phyloP scores from a whole-genome alignment of 306 rosid genomes.

The Ziziphus jujuba region DNA sequence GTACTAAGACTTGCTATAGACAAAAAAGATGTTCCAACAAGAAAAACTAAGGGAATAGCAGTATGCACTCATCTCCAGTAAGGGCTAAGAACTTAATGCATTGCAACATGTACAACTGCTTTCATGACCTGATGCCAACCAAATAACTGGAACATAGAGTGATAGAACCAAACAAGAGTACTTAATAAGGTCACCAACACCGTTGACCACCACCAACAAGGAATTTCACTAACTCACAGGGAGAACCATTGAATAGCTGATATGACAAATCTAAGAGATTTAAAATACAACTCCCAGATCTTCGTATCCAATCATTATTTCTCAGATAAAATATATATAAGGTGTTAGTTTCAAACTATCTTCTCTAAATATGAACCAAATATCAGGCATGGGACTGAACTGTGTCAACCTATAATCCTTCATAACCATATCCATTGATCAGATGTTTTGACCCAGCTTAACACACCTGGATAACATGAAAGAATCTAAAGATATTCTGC shows the following conservation, averaged over 20 bases:
- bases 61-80: neutral
- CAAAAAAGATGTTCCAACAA: neutral
- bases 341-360: neutral
- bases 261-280: too few species aligned
- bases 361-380: conserved; percentile 9
- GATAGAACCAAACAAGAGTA: neutral
- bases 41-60: neutral
- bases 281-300: neutral
- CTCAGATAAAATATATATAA: neutral
- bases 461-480: neutral
- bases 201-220: too few species aligned
- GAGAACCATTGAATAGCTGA: too few species aligned
- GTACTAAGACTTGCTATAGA: too few species aligned
- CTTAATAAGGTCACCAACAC: neutral
- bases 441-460: neutral
- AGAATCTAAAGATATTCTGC: neutral
- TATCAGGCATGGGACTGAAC: neutral
- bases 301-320: neutral
- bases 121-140: neutral
- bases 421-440: conserved; percentile 6
- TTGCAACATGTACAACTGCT: neutral
- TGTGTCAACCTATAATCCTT: neutral
- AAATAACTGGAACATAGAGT: neutral
- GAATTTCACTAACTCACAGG: too few species aligned
- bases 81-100: neutral